phyloP scores from a whole-genome alignment of 1,139 yeast genomes.

The Casaregolazyma lundiana region DNA sequence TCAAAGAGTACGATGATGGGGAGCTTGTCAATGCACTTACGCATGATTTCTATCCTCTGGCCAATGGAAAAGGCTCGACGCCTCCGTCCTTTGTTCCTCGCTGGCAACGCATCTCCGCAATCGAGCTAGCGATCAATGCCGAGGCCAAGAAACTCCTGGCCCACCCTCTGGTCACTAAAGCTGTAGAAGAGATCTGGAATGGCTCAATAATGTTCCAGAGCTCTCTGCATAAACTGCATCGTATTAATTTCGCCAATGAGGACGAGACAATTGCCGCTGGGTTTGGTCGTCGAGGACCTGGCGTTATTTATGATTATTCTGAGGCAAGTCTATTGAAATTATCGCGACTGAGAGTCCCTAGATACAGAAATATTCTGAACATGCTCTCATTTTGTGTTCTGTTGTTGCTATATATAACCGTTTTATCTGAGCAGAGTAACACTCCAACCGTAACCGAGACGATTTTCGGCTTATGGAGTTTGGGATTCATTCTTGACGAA shows the following conservation, averaged over 20 bases:
- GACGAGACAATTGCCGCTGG: constrained; percentile 26
- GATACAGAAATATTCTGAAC: constrained; percentile 38
- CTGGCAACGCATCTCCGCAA: constrained; percentile 48
- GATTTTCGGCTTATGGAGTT: constrained; percentile 34
- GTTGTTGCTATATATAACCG: constrained; percentile 31
- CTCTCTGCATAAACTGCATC: constrained; percentile 36
- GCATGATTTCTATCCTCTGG: constrained; percentile 39
- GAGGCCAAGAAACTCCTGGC: constrained; percentile 53
- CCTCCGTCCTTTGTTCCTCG: constrained; percentile 33
- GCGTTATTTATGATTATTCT: constrained; percentile 34
- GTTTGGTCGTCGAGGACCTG: constrained; percentile 35
- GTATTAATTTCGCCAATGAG: constrained; percentile 27
- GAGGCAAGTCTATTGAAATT: constrained; percentile 36
- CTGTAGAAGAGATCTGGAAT: constrained; percentile 50
- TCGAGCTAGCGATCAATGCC: constrained; percentile 52
- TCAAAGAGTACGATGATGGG: constrained; percentile 46
- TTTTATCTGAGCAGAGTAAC: constrained; percentile 25
- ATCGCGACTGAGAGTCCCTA: constrained; percentile 36
- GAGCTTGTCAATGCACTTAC: constrained; percentile 42
- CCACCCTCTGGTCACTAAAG: constrained; percentile 51
- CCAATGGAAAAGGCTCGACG: constrained; percentile 28
- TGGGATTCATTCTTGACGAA: constrained; percentile 38
- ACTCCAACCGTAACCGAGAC: constrained; percentile 1
- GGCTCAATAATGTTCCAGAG: constrained; percentile 45
- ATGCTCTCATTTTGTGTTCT: constrained; percentile 39